Percentiles rank a stretch among this genome's conserved stretches.
Evolutionary conservation across 306 rosid species (phyloP).

Genomic region (Malus asiatica): DNA sequence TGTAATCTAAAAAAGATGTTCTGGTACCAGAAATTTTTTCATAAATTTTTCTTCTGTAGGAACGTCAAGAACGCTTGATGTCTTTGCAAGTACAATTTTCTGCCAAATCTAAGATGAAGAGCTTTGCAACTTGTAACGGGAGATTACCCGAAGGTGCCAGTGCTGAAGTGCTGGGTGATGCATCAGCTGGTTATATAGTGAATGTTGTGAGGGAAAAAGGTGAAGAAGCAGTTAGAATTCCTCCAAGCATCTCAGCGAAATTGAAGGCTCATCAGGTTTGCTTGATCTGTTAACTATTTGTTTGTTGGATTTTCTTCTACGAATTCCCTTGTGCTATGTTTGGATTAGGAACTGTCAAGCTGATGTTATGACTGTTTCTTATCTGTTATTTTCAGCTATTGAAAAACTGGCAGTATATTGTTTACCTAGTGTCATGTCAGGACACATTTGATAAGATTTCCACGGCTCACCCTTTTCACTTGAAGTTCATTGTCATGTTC

Average conservation of each 20-base stretch:
- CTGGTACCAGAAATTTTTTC: not conserved
- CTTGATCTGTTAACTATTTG: not conserved
- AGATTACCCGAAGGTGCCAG: constrained; percentile 70
- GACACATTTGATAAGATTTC: not conserved
- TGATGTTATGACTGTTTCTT: not conserved
- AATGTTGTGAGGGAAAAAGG: constrained; percentile 96
- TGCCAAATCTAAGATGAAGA: constrained; percentile 48
- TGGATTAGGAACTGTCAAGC: not conserved
- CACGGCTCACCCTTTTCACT: not conserved
- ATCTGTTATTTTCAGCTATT: not conserved
- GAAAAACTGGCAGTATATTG: not conserved
- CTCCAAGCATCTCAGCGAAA: constrained; percentile 86
- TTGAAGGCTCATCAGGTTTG: constrained; percentile 88
- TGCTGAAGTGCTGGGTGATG: constrained; percentile 77
- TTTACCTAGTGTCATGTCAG: not conserved
- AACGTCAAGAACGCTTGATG: constrained; percentile 89
- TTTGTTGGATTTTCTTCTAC: not conserved
- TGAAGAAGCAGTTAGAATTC: constrained; percentile 83
- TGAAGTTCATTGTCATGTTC: not conserved
- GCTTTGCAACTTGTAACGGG: constrained; percentile 48
- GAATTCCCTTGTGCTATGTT: not conserved
- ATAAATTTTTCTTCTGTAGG: constrained; percentile 39
- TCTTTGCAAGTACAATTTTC: constrained; percentile 79
- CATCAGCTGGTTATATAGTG: constrained; percentile 68
- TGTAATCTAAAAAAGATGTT: constrained; percentile 3